Evolutionary conservation across 768 basidiomycete species (phyloP), one percentile per base, ranked within the genome.

Genomic region (Hortiboletus campestris): DNA sequence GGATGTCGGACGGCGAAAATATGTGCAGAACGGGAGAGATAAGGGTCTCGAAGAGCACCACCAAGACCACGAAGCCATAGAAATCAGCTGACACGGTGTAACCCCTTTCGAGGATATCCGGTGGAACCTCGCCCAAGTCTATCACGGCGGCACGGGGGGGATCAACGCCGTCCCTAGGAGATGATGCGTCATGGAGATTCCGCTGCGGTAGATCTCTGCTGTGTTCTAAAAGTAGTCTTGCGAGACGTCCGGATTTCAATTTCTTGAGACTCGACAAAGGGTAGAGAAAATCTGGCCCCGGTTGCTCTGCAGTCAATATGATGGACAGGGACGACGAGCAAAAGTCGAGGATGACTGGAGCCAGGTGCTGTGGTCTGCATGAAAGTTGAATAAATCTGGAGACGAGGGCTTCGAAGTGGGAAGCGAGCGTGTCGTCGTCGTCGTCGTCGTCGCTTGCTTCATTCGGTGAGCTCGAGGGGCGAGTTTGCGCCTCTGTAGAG

Each of bases 321-420:
- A 53, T 9, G 13, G 51, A 57, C 16, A 41, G 20, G 5, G n/a
- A 8, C 2, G 53, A 17, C 9, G 55, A 46, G 19, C 19, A 52
- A 19, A 49, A 32, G 50, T 59, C 59, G 10, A 60, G 46, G 22
- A 57, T 31, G 32, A 57, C 34, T 16, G 53, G 22, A 40, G 56
- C 43, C 4, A 55, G 17, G 9, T 46, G 25, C 6, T 12, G 22
- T 29, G 57, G 53, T 20, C 9, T n/a, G 22, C 29, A 20, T 12
- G 6, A 29, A 39, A 54, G 20, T 12, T 51, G 36, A 6, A 46
- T 40, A 17, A 34, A 51, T 40, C 43, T 56, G n/a, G 29, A 44
- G 20, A n/a, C 31, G 49, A 56, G 19, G n/a, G 34, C 35, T 17
- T 32, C 38, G 42, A 17, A 9, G 31, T 34, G 28, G 31, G 39